Conservation (phyloP, 139 green algal species). For the Chlorella sp. region DNA sequence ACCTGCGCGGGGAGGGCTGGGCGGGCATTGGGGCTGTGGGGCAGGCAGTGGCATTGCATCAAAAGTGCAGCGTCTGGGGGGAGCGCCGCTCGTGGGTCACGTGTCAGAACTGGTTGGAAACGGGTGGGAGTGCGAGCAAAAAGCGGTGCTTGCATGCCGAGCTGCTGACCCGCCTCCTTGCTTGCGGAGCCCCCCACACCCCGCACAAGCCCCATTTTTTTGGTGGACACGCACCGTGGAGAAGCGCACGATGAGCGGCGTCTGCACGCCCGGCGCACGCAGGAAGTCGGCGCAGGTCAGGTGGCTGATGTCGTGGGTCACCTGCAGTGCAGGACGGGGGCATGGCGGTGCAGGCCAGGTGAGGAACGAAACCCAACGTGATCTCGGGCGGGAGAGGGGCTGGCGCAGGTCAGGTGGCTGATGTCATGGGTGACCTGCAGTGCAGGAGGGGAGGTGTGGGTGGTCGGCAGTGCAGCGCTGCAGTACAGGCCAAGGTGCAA, state of each 20-base stretch:
- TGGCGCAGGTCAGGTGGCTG: constrained; percentile 90
- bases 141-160: no score
- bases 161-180: no score
- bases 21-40: no score
- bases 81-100: no score
- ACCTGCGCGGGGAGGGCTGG: constrained; percentile 45
- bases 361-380: no score
- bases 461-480: not conserved
- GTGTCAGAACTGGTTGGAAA: no score
- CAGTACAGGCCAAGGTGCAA: not conserved
- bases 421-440: constrained; percentile 94
- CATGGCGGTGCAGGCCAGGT: no score
- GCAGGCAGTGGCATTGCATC: no score
- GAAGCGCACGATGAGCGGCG: constrained; percentile 87
- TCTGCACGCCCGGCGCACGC: constrained; percentile 91
- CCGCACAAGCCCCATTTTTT: no score
- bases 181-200: no score
- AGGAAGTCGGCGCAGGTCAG: constrained; percentile 96
- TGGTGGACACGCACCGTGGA: constrained; percentile 2
- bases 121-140: no score
- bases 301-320: constrained; percentile 95
- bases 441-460: not conserved
- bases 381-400: not conserved
- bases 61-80: no score
- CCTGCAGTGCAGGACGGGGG: constrained; percentile 48